These are phyloP conservation scores for Salix dunnii DNA, from an alignment of 345 rosid species.

Conservation along the genomic window DNA sequence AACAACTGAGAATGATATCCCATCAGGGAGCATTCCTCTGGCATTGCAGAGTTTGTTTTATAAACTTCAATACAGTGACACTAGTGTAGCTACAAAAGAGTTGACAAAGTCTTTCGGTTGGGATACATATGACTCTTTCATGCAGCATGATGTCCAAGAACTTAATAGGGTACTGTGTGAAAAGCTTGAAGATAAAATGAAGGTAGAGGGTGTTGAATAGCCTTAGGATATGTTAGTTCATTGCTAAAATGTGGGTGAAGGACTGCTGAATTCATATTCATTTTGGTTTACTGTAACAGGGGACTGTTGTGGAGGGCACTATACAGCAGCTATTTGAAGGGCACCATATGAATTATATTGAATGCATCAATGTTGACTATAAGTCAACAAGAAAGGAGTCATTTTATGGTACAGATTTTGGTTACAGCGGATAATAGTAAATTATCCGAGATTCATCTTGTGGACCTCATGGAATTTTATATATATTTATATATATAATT, in stretches of 20 bases:
- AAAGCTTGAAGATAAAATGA: constrained; percentile 98
- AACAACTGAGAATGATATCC: constrained; percentile 90
- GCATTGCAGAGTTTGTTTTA: constrained; percentile 54
- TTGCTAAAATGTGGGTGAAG: not conserved
- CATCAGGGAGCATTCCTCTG: constrained; percentile 73
- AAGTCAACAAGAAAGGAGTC: constrained; percentile 96
- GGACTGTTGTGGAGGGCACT: constrained; percentile 59
- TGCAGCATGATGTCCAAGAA: constrained; percentile 99
- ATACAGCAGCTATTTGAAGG: constrained; percentile 56
- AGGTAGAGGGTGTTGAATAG: constrained; percentile 38
- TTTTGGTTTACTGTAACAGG: constrained; percentile 30
- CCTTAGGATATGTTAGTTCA: not conserved
- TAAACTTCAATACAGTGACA: constrained; percentile 53
- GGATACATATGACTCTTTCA: constrained; percentile 96
- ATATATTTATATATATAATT: constrained; percentile 11
- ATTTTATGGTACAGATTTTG: constrained; percentile 70
- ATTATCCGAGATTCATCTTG: constrained; percentile 19
- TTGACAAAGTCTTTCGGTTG: constrained; percentile 73
- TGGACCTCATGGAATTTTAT: constrained; percentile 12
- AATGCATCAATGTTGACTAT: constrained; percentile 95
- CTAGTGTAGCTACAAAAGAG: constrained; percentile 56
- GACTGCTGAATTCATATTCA: not conserved
- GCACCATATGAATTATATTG: constrained; percentile 85
- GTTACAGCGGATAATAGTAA: constrained; percentile 5
- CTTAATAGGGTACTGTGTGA: constrained; percentile 92